Conservation (phyloP, 768 basidiomycete species). For the Leccinum aurantiacum region DNA sequence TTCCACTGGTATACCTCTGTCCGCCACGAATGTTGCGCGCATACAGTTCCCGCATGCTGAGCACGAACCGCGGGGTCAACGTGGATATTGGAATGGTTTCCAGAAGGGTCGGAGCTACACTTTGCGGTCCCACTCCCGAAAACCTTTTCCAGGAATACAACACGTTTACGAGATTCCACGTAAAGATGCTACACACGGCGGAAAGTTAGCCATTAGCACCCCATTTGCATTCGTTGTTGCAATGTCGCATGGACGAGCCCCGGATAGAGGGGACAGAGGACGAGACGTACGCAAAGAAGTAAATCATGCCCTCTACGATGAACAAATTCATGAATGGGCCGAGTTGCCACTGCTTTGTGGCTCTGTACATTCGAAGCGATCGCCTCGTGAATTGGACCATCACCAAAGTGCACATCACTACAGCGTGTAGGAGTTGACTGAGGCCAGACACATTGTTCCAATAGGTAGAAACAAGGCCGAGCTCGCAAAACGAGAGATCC, state of each 20-base stretch:
- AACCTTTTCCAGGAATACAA: background rate
- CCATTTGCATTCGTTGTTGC: background rate
- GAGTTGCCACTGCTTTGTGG: background rate
- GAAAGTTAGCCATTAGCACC: background rate
- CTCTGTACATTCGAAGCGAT: background rate
- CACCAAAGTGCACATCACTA: slow-evolving; percentile 1
- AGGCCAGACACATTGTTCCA: background rate
- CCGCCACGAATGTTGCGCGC: background rate
- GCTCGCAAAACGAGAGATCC: background rate
- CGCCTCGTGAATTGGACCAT: background rate
- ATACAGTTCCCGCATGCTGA: background rate
- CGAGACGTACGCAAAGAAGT: slow-evolving; percentile 12
- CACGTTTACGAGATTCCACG: background rate
- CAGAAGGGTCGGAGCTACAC: background rate
- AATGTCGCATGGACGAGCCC: background rate
- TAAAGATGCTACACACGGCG: background rate
- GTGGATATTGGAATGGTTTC: background rate
- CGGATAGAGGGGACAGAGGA: background rate
- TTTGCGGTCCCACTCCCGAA: background rate
- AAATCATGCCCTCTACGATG: background rate
- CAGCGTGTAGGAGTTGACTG: background rate
- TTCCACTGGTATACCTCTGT: background rate
- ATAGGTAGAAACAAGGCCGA: background rate
- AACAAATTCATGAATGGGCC: slow-evolving; percentile 2
- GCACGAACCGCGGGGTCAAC: background rate